Evolutionary conservation across 1,139 yeast species (phyloP), one percentile per base, ranked within the genome.

Genomic region (Pichia sp.): DNA sequence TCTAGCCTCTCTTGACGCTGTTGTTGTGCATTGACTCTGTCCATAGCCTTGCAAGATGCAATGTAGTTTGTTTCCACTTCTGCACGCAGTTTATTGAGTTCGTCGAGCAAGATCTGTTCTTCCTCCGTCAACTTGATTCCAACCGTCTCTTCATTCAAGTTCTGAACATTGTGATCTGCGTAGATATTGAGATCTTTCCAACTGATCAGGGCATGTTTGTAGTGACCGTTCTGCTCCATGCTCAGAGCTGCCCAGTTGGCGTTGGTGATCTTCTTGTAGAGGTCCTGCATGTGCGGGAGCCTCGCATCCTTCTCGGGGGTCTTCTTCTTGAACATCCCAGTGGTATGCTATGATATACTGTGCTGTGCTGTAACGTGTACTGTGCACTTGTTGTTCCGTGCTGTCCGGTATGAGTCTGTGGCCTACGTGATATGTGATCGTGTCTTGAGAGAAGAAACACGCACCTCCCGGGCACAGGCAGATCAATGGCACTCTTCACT

Each of bases 141-240:
- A 15, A 28, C 28, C 9, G 60, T 53, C 11, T 59, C 57, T 41
- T 68, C 69, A 34, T 77, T 81, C 37, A 79, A 66, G 12, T 62
- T 48, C 26, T 77, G 82, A 29, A 78, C 58, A 48, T 73, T 74
- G 52, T 63, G 74, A 35, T 75, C 62, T 10, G 77, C 64, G 35
- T 72, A 68, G 2, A 83, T 75, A 46, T 77, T 84, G 15, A 81
- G 58, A 8, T 77, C 65, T 49, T 76, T 78, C 88, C 88, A 81
- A 3, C 87, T 87, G 46, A 70, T 72, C 21, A 77, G 58, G 1
- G 88, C 83, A 16, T 68, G 74, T 38, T 67, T 72, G 34, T 66
- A 58, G 16, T 69, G 64, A 27, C 67, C 64, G 16, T 64, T 61
- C 42, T 79, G 81, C 50, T 81, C 88, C 19, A 73, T 52, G 6